Percentiles rank a stretch among this genome's conserved stretches.
These are phyloP conservation scores for Psilocybe tampanensis DNA, from an alignment of 768 basidiomycete genomes.

Conservation along the genomic window DNA sequence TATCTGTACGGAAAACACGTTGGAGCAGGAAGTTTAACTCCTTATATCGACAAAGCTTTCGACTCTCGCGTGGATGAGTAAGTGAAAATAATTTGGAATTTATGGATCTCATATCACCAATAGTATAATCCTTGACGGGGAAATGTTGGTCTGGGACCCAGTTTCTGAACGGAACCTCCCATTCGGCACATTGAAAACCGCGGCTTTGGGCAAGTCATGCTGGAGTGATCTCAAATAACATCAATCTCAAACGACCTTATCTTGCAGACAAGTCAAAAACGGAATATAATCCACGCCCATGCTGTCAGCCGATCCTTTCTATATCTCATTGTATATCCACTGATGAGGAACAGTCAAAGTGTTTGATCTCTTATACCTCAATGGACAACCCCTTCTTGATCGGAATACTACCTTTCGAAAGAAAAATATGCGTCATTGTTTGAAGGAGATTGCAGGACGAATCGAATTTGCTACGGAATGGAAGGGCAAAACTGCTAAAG, in stretches of 20 bases:
- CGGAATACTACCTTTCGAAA: slow-evolving; percentile 78
- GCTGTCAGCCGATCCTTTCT: slow-evolving; percentile 62
- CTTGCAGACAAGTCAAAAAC: slow-evolving; percentile 67
- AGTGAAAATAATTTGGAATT: slow-evolving; percentile 26
- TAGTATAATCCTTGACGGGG: slow-evolving; percentile 94
- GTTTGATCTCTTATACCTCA: slow-evolving; percentile 91
- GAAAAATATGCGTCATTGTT: slow-evolving; percentile 67
- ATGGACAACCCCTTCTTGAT: slow-evolving; percentile 76
- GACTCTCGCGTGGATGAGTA: slow-evolving; percentile 80
- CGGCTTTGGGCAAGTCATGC: slow-evolving; percentile 66
- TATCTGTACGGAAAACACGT: slow-evolving; percentile 89
- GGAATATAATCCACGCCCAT: slow-evolving; percentile 80
- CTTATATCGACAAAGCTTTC: slow-evolving; percentile 78
- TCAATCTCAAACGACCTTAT: neutral
- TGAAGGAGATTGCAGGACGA: slow-evolving; percentile 73
- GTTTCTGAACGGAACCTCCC: slow-evolving; percentile 84
- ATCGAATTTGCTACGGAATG: slow-evolving; percentile 78
- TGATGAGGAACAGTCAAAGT: slow-evolving; percentile 73
- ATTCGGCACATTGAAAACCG: slow-evolving; percentile 93
- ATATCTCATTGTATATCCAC: neutral
- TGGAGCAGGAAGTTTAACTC: slow-evolving; percentile 86
- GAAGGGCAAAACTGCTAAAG: slow-evolving; percentile 76
- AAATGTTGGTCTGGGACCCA: slow-evolving; percentile 99
- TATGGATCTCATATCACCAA: no score
- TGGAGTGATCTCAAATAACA: neutral